Percentiles rank a stretch among this genome's conserved stretches.
Conservation (phyloP, 768 basidiomycete species). For the Pholiota molesta region DNA sequence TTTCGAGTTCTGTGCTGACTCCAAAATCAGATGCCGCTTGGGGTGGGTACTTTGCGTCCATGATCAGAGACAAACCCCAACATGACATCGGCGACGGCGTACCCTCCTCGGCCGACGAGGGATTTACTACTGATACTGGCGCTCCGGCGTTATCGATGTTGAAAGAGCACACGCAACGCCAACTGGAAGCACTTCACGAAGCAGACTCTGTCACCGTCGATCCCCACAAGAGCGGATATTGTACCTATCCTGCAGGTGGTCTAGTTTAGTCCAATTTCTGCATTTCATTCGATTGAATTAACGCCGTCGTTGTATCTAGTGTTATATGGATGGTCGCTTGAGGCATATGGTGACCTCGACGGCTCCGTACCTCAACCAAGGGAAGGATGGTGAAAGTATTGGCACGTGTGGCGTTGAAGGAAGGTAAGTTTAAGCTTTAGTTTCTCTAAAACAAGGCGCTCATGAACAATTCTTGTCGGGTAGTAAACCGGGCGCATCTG, state of each 20-base stretch:
- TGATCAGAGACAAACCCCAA: conserved; percentile 10
- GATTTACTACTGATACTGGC: not conserved
- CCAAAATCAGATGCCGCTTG: conserved; percentile 39
- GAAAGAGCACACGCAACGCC: conserved; percentile 7
- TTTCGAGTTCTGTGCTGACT: not conserved
- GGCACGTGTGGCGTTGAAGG: conserved; percentile 52
- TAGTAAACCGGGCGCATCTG: conserved; percentile 51
- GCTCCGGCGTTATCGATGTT: not conserved
- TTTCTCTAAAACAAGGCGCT: not conserved
- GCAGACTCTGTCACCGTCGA: conserved; percentile 43
- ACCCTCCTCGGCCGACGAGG: not conserved
- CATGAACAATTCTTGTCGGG: not conserved
- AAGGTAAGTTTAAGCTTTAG: conserved; percentile 36
- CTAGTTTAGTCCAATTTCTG: conserved; percentile 15
- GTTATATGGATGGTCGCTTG: conserved; percentile 41
- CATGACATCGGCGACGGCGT: not conserved
- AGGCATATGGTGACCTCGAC: conserved; percentile 36
- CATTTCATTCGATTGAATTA: not conserved
- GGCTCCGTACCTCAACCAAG: conserved; percentile 14
- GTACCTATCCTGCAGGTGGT: conserved; percentile 45
- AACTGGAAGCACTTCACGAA: conserved; percentile 28
- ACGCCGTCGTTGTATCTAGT: not conserved
- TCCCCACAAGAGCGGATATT: conserved; percentile 47
- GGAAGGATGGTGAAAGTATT: conserved; percentile 33
- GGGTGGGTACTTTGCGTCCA: conserved; percentile 45